Conservation (phyloP, 306 rosid species). For the Geum urbanum region DNA sequence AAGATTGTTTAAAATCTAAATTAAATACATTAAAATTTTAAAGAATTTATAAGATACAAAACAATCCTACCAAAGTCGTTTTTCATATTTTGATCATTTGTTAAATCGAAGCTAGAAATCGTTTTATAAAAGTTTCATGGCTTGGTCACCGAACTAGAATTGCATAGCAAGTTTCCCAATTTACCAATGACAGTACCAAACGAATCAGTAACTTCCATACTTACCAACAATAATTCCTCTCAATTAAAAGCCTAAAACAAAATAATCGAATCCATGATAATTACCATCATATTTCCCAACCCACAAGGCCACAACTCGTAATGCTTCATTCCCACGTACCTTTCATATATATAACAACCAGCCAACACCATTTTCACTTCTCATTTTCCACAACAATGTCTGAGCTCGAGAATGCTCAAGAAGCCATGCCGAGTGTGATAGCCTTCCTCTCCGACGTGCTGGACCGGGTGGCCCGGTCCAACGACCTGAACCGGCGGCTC, state of each 20-base stretch:
- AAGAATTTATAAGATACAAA: too few species aligned
- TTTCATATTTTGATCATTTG: too few species aligned
- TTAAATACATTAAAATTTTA: too few species aligned
- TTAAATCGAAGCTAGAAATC: background rate
- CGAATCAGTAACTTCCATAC: background rate
- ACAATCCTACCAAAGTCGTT: too few species aligned
- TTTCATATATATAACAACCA: background rate
- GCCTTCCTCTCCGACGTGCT: slow-evolving; percentile 60
- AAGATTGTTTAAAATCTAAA: too few species aligned
- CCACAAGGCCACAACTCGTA: background rate
- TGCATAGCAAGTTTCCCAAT: background rate
- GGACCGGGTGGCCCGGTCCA: slow-evolving; percentile 56
- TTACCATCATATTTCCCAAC: too few species aligned
- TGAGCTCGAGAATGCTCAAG: slow-evolving; percentile 46
- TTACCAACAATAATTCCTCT: background rate
- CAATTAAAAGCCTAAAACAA: background rate
- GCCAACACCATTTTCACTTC: background rate
- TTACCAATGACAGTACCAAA: background rate
- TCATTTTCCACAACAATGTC: slow-evolving; percentile 36
- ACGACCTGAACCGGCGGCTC: slow-evolving; percentile 43
- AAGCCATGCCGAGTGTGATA: slow-evolving; percentile 58
- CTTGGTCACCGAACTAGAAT: background rate
- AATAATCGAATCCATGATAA: background rate
- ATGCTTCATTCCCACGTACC: background rate
- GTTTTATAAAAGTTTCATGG: background rate